These are phyloP conservation scores for Takashimella koratensis DNA, from an alignment of 1,284 basidiomycete genomes.

Conservation along the genomic window DNA sequence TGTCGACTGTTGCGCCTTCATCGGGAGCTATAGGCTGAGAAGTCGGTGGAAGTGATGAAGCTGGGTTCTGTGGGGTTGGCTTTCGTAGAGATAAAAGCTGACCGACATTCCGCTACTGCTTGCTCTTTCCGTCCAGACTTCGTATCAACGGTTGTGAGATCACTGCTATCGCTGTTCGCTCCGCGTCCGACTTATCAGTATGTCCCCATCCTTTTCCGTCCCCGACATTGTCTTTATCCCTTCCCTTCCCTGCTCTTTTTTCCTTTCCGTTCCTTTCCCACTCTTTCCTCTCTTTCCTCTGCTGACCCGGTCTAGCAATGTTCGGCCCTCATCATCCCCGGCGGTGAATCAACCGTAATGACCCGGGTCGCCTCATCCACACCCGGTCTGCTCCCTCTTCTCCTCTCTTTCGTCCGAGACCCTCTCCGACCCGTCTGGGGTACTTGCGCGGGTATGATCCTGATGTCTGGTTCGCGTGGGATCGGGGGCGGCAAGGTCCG, in stretches of 20 bases:
- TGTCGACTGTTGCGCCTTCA: too few relatives aligned
- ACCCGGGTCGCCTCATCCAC: constrained; percentile 71
- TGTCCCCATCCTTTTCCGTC: constrained; percentile 9
- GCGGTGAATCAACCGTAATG: constrained; percentile 93
- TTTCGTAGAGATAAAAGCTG: too few relatives aligned
- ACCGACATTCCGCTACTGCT: too few relatives aligned
- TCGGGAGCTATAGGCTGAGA: too few relatives aligned
- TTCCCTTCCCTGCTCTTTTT: background rate
- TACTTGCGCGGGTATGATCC: constrained; percentile 94
- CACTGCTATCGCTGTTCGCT: constrained; percentile 61
- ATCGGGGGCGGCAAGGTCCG: constrained; percentile 66
- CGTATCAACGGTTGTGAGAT: constrained; percentile 23
- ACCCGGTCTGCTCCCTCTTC: constrained; percentile 72
- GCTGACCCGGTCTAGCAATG: constrained; percentile 52
- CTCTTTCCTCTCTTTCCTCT: constrained; percentile 7
- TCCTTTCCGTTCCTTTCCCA: background rate
- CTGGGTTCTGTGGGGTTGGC: constrained; percentile 1
- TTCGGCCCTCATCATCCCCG: constrained; percentile 84
- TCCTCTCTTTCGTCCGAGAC: constrained; percentile 64
- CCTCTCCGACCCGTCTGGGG: constrained; percentile 78
- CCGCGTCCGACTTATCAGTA: constrained; percentile 64
- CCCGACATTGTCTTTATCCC: background rate
- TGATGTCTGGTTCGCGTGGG: constrained; percentile 63
- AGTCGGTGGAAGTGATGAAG: too few relatives aligned
- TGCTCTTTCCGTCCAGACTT: constrained; percentile 15